These are phyloP conservation scores for Melaleuca alternifolia DNA, from an alignment of 345 rosid genomes.

Conservation along the genomic window DNA sequence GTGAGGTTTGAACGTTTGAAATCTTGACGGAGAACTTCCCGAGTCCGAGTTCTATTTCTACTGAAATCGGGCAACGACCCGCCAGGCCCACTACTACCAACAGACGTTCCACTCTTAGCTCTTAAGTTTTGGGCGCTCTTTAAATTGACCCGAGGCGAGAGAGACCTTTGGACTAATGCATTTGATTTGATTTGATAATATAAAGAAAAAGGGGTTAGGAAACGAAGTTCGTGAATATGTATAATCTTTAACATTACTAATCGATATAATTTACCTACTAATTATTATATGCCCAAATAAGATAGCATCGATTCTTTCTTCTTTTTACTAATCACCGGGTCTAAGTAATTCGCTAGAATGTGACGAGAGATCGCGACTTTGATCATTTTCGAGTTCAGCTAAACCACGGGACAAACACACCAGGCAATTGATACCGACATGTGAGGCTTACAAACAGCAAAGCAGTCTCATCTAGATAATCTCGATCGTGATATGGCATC, in stretches of 20 bases:
- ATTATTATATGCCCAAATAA: not conserved
- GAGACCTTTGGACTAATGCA: not conserved
- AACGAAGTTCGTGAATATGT: not conserved
- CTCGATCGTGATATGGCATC: not conserved
- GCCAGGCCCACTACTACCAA: not conserved
- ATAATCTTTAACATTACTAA: not conserved
- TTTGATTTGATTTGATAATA: not conserved
- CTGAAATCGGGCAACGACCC: not conserved
- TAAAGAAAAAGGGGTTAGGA: not conserved
- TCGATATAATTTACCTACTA: not conserved
- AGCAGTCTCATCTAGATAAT: not conserved
- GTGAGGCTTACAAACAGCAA: not conserved
- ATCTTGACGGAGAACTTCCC: not conserved
- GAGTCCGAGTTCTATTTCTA: not conserved
- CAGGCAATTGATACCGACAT: not conserved
- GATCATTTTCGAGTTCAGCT: not conserved
- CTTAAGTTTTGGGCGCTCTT: not conserved
- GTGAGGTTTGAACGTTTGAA: not conserved
- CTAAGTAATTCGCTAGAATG: not conserved
- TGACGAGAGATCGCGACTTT: not conserved
- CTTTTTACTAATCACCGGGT: not conserved
- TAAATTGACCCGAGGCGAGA: not conserved
- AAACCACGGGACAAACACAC: not conserved
- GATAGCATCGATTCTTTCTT: not conserved
- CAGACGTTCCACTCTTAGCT: not conserved